Percentiles rank a stretch among this genome's conserved stretches.
Conservation (phyloP, 345 rosid genomes). For the Salix exigua region DNA sequence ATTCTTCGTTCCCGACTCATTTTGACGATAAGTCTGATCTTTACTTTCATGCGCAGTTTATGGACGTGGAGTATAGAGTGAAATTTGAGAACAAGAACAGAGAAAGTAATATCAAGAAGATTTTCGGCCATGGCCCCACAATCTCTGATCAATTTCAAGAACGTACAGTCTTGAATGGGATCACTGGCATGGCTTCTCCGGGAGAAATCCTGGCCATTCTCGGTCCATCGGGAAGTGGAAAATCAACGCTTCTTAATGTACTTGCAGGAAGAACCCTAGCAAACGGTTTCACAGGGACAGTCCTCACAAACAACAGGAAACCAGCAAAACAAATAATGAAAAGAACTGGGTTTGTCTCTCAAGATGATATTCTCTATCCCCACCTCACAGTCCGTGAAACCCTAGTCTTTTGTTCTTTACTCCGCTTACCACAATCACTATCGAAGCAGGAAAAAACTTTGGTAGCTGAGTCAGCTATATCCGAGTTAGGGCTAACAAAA, state of each 20-base stretch:
- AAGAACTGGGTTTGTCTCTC: conserved; percentile 86
- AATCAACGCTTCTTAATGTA: conserved; percentile 78
- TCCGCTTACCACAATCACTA: conserved; percentile 56
- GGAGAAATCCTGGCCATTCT: conserved; percentile 89
- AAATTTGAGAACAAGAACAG: conserved; percentile 33
- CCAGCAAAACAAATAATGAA: conserved; percentile 41
- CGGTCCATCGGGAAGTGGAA: conserved; percentile 97
- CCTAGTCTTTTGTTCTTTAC: conserved; percentile 65
- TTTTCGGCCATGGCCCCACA: conserved; percentile 25
- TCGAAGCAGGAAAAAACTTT: conserved; percentile 45
- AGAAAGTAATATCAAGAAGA: conserved; percentile 30
- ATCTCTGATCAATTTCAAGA: conserved; percentile 39
- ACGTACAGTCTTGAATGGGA: conserved; percentile 53
- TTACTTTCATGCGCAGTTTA: conserved; percentile 51
- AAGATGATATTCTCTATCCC: conserved; percentile 81
- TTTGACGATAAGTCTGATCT: conserved; percentile 33
- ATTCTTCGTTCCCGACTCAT: background rate
- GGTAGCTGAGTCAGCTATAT: conserved; percentile 59
- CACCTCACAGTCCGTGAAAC: conserved; percentile 91
- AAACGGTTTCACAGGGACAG: conserved; percentile 52
- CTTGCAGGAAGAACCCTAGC: conserved; percentile 69
- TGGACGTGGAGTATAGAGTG: conserved; percentile 61
- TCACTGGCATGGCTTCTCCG: conserved; percentile 74
- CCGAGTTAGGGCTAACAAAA: conserved; percentile 73
- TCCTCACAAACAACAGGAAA: conserved; percentile 56